These are phyloP conservation scores for Mixia osmundae DNA, from an alignment of 1,284 basidiomycete genomes.

Conservation along the genomic window DNA sequence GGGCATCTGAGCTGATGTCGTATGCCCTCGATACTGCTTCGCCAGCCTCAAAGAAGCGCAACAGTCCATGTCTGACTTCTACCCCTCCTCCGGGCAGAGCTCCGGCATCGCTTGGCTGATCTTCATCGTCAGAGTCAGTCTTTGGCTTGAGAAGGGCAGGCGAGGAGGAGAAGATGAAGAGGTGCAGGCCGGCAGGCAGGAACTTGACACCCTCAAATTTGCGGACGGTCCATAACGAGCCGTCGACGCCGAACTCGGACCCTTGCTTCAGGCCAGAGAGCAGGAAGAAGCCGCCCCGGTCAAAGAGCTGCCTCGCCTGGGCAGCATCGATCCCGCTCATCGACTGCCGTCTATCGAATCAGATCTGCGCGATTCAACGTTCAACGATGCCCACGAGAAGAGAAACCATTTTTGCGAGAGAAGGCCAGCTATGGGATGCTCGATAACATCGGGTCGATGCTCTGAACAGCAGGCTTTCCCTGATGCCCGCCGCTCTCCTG, in stretches of 20 bases:
- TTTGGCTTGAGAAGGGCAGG: background rate
- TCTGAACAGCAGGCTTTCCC: too few species aligned
- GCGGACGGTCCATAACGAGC: constrained; percentile 11
- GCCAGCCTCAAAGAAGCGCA: constrained; percentile 8
- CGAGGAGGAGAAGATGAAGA: constrained; percentile 14
- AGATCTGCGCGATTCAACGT: too few species aligned
- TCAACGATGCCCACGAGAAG: too few species aligned
- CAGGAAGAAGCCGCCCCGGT: constrained; percentile 11
- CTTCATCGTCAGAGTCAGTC: background rate
- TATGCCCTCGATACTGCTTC: constrained; percentile 3
- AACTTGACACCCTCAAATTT: constrained; percentile 15
- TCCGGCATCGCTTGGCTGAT: background rate
- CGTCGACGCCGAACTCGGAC: constrained; percentile 16
- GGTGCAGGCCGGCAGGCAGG: constrained; percentile 15
- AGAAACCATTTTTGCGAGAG: too few species aligned
- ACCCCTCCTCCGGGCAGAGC: constrained; percentile 5
- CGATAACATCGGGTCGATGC: too few species aligned
- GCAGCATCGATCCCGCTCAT: too few species aligned
- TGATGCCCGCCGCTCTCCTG: too few species aligned
- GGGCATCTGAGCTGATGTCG: background rate
- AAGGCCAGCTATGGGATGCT: too few species aligned
- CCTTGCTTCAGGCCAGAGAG: constrained; percentile 9
- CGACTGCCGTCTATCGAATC: too few species aligned
- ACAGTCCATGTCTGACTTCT: constrained; percentile 9
- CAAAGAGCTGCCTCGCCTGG: constrained; percentile 6